Conservation (phyloP, 2,329 filamentous ascomycete species). For the Epichloe amarillans region DNA sequence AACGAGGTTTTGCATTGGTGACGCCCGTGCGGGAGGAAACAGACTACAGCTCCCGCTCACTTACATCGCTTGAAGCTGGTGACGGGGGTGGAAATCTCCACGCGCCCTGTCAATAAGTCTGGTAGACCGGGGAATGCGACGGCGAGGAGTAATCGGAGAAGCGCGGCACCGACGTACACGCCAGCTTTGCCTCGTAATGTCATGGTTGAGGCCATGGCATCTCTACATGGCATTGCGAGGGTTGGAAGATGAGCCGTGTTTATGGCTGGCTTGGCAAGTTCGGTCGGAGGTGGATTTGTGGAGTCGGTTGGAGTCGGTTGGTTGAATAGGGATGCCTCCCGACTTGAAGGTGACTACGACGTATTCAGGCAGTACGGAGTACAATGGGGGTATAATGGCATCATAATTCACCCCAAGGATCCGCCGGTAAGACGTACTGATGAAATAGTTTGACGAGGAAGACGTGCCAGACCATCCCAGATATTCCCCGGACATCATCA, state of each 20-base stretch:
- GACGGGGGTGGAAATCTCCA: constrained; percentile 88
- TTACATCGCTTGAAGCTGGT: constrained; percentile 95
- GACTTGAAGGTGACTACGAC: too few species aligned
- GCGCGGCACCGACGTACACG: constrained; percentile 64
- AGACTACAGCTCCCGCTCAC: constrained; percentile 25
- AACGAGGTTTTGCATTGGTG: background rate
- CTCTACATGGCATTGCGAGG: constrained; percentile 5
- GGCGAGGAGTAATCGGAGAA: constrained; percentile 69
- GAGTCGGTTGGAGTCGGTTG: too few species aligned
- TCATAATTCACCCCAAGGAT: too few species aligned
- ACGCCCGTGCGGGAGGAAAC: background rate
- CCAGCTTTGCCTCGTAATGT: constrained; percentile 28
- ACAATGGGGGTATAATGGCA: too few species aligned
- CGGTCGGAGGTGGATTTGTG: constrained; percentile 10
- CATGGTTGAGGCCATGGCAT: constrained; percentile 19
- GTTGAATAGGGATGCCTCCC: too few species aligned
- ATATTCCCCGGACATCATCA: too few species aligned
- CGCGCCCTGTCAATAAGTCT: constrained; percentile 73
- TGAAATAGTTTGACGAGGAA: too few species aligned
- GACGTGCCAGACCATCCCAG: too few species aligned
- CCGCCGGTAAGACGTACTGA: too few species aligned
- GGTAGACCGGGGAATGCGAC: constrained; percentile 66
- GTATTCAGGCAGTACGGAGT: too few species aligned
- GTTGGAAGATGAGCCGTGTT: background rate
- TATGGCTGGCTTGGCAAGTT: constrained; percentile 8